Evolutionary conservation across 371 early-diverging fungal species (phyloP), one percentile per base, ranked within the genome.

Genomic region (Haplosporangium sp.): DNA sequence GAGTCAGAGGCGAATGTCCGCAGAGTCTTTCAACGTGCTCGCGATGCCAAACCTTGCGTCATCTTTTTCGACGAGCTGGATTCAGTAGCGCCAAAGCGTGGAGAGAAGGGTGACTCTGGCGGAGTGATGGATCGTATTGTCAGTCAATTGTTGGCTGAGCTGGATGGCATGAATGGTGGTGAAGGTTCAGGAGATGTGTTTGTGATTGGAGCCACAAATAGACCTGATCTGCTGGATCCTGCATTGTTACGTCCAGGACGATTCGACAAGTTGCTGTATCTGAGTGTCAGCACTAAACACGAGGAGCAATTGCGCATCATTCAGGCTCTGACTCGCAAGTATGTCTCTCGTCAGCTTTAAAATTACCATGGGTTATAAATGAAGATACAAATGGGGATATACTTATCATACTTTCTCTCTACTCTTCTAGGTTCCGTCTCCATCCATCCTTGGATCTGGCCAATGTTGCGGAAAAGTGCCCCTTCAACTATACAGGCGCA

Each of bases 11-110:
- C 95, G 1, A 99, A 99, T 76, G 96, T 99, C 5, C 92, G 99
- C 10, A 89, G 95, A 45, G 96, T 99, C 18, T 99, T 99, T 85
- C 96, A 99, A 74, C 90, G 94, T 59, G 99, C 99, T 10, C 92
- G 99, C 62, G 98, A 99, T 82, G 98, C 98, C 16, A 92, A 94
- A 48, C 99, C 99, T 0, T 96, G 99, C 71, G 99, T 99, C 20
- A 96, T 99, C 55, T 99, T 99, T 83, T 99, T 99, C 81, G 99
- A 99, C 82, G 99, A 99, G 83, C 84, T 99, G 81, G 99, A 99
- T 86, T 96, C 99, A 0, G 95, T 99, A 8, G 99, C 98, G 1
- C 98, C 98, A 3, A 95, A 96, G 84, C 89, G 98, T 67, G 98
- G 98, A 29, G 96, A 96, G 64, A 95, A 96, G 77, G 98, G 98